Conservation (phyloP, 2,329 filamentous ascomycete genomes). For the Talaromyces sp. region DNA sequence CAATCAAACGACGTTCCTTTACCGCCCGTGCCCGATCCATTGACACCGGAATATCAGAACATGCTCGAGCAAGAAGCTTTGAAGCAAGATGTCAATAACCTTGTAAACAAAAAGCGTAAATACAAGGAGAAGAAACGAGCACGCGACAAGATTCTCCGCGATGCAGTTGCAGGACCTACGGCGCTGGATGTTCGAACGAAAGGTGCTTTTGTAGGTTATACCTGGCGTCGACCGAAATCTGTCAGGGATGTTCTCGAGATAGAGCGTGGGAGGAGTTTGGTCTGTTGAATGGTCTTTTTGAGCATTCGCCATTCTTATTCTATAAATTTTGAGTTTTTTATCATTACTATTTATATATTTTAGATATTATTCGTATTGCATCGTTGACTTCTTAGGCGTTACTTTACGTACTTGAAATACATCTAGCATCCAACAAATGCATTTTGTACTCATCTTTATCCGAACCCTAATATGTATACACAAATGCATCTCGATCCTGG, state of each 20-base stretch:
- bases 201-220: slow-evolving; percentile 85
- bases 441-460: background rate
- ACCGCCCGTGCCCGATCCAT: background rate
- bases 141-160: slow-evolving; percentile 79
- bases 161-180: slow-evolving; percentile 60
- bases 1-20: background rate
- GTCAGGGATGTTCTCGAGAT: slow-evolving; percentile 33
- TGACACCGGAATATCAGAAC: background rate
- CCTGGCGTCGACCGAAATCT: slow-evolving; percentile 59
- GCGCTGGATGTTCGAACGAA: slow-evolving; percentile 79
- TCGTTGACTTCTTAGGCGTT: background rate
- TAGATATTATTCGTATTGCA: background rate
- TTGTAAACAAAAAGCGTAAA: slow-evolving; percentile 47
- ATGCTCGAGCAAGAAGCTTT: background rate
- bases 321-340: background rate
- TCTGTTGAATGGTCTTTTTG: background rate
- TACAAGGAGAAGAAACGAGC: slow-evolving; percentile 71
- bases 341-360: background rate
- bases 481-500: background rate
- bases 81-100: slow-evolving; percentile 28
- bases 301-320: background rate
- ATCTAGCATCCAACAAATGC: background rate
- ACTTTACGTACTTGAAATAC: background rate
- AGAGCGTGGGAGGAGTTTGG: slow-evolving; percentile 30
- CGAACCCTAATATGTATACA: background rate